phyloP scores from a whole-genome alignment of 345 rosid genomes.

The Limnanthes douglasii region DNA sequence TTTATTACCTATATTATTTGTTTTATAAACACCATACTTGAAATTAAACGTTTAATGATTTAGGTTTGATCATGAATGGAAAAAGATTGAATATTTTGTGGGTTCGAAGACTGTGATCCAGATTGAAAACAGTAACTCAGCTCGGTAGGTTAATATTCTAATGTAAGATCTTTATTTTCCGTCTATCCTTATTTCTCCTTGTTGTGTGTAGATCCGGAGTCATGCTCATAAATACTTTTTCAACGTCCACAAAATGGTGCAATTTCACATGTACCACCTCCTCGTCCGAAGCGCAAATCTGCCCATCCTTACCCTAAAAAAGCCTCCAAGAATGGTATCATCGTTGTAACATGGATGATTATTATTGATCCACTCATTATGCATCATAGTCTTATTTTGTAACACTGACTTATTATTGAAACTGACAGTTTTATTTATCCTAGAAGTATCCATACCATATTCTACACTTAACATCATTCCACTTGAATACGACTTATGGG shows the following conservation, averaged over 20 bases:
- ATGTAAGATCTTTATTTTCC: background rate
- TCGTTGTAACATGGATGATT: background rate
- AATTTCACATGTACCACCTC: slow-evolving; percentile 86
- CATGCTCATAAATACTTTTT: slow-evolving; percentile 97
- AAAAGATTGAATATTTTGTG: slow-evolving; percentile 94
- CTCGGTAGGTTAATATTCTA: background rate
- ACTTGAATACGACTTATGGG: slow-evolving; percentile 48
- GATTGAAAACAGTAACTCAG: slow-evolving; percentile 23
- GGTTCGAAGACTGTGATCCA: slow-evolving; percentile 97
- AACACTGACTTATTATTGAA: slow-evolving; percentile 4
- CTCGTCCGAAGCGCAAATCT: slow-evolving; percentile 96
- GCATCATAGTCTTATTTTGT: slow-evolving; percentile 1
- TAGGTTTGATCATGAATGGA: slow-evolving; percentile 99
- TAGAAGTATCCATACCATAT: slow-evolving; percentile 45
- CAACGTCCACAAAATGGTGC: slow-evolving; percentile 95
- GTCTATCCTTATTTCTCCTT: slow-evolving; percentile 6
- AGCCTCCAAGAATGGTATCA: slow-evolving; percentile 68
- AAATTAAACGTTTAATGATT: slow-evolving; percentile 9
- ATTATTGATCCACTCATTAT: background rate
- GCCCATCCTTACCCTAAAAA: slow-evolving; percentile 93
- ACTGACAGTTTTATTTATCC: slow-evolving; percentile 35
- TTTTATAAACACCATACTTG: background rate
- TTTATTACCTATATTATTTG: background rate
- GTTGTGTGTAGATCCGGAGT: slow-evolving; percentile 59
- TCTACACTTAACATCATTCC: slow-evolving; percentile 21